phyloP scores from a whole-genome alignment of 495 filamentous ascomycete species.

The Durotheca rogersii region DNA sequence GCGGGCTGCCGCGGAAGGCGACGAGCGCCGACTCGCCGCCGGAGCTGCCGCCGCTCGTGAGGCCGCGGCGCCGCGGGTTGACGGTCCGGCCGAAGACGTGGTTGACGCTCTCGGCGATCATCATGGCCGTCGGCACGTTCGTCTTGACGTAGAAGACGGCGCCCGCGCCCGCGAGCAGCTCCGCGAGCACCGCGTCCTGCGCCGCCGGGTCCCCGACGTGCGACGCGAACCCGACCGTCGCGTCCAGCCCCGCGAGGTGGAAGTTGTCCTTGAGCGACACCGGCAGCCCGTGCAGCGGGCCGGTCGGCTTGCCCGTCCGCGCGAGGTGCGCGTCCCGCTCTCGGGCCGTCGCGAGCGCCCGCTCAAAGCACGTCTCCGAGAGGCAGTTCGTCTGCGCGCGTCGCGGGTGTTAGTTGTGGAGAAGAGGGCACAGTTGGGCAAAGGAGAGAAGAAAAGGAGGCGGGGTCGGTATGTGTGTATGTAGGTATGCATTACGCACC shows the following conservation, averaged over 20 bases:
- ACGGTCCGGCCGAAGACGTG: slow-evolving; percentile 73
- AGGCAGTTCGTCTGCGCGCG: slow-evolving; percentile 30
- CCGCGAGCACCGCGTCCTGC: slow-evolving; percentile 32
- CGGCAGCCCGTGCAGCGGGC: slow-evolving; percentile 81
- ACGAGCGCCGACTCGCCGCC: slow-evolving; percentile 80
- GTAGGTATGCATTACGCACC: too few relatives aligned
- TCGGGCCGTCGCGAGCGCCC: slow-evolving; percentile 27
- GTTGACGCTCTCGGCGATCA: slow-evolving; percentile 82
- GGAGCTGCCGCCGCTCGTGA: slow-evolving; percentile 83
- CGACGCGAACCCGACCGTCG: slow-evolving; percentile 47
- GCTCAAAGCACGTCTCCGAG: slow-evolving; percentile 37
- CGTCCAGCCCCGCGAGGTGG: slow-evolving; percentile 57
- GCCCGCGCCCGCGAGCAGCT: slow-evolving; percentile 71
- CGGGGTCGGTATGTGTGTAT: neutral
- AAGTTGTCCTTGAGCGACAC: slow-evolving; percentile 78
- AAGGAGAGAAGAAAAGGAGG: neutral
- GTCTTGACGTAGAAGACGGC: slow-evolving; percentile 93
- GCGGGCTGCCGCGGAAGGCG: slow-evolving; percentile 67
- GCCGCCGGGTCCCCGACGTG: slow-evolving; percentile 32
- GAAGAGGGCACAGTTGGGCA: slow-evolving; percentile 1
- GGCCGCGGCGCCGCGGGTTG: slow-evolving; percentile 72
- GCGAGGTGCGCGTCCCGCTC: slow-evolving; percentile 55
- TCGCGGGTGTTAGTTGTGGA: neutral
- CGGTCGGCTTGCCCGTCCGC: slow-evolving; percentile 50
- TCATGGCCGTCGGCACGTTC: slow-evolving; percentile 76